Conservation (phyloP, 441 rosid species). For the Arabidopsis lyrata region DNA sequence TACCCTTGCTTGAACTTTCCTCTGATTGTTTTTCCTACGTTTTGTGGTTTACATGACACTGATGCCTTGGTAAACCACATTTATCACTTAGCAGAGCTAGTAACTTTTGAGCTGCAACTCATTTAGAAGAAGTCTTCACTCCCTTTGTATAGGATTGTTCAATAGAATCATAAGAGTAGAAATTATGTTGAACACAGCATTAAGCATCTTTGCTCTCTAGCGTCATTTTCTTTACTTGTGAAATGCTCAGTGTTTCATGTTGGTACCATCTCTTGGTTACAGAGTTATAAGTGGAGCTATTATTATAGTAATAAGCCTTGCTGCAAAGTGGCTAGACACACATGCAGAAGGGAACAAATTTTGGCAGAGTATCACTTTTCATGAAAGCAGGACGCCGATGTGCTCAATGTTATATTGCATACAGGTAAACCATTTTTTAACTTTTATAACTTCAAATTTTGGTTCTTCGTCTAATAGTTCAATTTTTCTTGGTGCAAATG, state of each 20-base stretch:
- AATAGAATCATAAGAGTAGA: not conserved
- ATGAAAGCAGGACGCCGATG: constrained; percentile 55
- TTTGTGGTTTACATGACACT: constrained; percentile 22
- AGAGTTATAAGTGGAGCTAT: constrained; percentile 87
- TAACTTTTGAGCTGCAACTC: constrained; percentile 12
- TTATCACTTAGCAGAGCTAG: constrained; percentile 18
- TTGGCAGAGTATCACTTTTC: constrained; percentile 71
- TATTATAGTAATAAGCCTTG: constrained; percentile 65
- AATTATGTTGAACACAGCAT: not conserved
- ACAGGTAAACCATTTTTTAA: constrained; percentile 58
- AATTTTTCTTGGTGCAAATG: constrained; percentile 39
- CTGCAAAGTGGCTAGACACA: constrained; percentile 79
- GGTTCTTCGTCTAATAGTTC: constrained; percentile 7
- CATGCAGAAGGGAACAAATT: constrained; percentile 70
- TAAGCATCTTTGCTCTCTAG: constrained; percentile 19
- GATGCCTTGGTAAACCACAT: constrained; percentile 18
- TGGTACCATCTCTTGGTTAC: constrained; percentile 33
- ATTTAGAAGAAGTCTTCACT: constrained; percentile 16
- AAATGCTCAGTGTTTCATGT: constrained; percentile 37
- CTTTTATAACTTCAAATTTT: not conserved
- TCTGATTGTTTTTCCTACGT: constrained; percentile 17
- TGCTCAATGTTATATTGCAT: constrained; percentile 65
- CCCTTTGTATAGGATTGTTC: constrained; percentile 1
- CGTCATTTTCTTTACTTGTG: constrained; percentile 16
- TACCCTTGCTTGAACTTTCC: constrained; percentile 31